Base-by-base conservation (phyloP, 371 early-diverging fungal genomes). In the Blastocladiella emersonii region DNA sequence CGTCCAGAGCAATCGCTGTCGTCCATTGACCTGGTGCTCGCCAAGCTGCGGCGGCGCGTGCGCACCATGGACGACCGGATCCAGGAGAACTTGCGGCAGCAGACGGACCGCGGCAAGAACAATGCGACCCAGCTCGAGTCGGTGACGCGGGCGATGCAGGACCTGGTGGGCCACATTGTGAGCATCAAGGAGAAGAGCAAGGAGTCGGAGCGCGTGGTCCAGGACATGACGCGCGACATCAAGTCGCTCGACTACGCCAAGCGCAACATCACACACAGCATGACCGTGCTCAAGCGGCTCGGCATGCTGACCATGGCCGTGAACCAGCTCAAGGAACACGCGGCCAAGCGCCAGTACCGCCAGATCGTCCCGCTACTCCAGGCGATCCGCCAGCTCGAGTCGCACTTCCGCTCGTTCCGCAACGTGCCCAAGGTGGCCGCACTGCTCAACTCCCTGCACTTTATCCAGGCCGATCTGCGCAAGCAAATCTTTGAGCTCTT, bases 141-240 rank as follows among this genome's bases (percentile, higher is more conserved):
- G 3, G 51, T 51, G 4, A 51, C 51, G 10, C 25, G 30, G 0
- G 37, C 39, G 3, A 56, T 61, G 10, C 70, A 87, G 91, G 78
- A 81, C 61, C 71, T 96, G 57, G 88, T 86, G 74, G 76, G 79
- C 27, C 77, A 83, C 41, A 88, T 95, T 34, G 84, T 85, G 65
- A 81, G 80, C 61, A 94, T 97, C 68, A 87, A 89, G 63, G 73
- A 76, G 48, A 91, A 91, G 70, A 91, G 93, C 32, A 72, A 83
- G 0, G 83, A 86, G 56, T 87, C 94, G 0, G 94, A 95, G 65
- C 75, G 81, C 6, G 87, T 86, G 83, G 95, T 95, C 0, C 85
- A 86, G 56, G 93, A 93, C 61, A 95, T 97, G 55, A 95, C 98
- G 15, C 83, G 86, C 65, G 98, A 97, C 64, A 94, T 97, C 64